Base-by-base conservation (phyloP, 352 stramenopile species). In the Lagenidium giganteum region DNA sequence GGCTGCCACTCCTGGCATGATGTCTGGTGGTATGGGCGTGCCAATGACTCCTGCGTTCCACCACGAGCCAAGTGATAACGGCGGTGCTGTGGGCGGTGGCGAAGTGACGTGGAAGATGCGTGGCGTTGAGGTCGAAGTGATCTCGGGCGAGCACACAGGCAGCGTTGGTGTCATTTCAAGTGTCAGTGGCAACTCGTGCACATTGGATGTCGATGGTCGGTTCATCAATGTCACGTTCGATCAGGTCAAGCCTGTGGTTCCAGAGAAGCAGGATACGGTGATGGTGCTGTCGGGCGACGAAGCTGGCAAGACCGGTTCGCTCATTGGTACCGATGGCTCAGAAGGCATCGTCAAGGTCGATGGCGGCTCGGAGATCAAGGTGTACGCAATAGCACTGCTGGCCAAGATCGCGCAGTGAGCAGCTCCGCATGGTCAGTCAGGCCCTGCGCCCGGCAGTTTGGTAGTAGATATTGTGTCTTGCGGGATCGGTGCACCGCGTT, bases 291-390 rank as follows among this genome's bases (percentile, higher is more conserved):
- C 76, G 18, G 83, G 83, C 20, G 83, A 94, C 32, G 83, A 94
- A 64, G 83, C 83, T 2, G 83, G 83, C 18, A 82, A 84, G 43
- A 92, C 70, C 14, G 83, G 83, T 23, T 92, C 78, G 27, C 47
- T 94, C 3, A 94, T 94, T 50, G 83, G 83, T 64, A 89, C 82
- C n/a, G 80, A 94, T 57, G 69, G 67, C 12, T 76, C 80, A 17
- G 83, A 94, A 38, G 83, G 83, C 54, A 94, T 94, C 49, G 83
- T 94, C 35, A 94, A 94, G 70, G 78, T 94, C 14, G 83, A 94
- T 39, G 78, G 77, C 39, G 76, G 75, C 43, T 90, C 81, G 22
- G 83, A 94, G 63, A 94, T 94, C 64, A 94, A 94, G 64, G 92
- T 93, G 67, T 94, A 87, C 56, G 70, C 78, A 18, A 74, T 93